Conservation (phyloP, 2,329 filamentous ascomycete genomes). For the Aspergillus phoenicis region DNA sequence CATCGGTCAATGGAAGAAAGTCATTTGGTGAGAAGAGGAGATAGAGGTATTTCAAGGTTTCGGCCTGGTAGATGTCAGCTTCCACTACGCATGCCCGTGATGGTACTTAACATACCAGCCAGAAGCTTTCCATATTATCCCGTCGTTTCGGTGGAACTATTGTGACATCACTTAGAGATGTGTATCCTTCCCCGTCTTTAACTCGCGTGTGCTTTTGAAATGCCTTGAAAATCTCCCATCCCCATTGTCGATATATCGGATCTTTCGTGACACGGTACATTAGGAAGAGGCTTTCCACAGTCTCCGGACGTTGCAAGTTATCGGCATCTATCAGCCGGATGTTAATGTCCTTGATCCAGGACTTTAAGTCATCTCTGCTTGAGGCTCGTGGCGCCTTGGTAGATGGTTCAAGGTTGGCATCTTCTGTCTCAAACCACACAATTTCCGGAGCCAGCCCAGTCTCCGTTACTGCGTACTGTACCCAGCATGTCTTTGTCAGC, state of each 20-base stretch:
- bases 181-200: slow-evolving; percentile 68
- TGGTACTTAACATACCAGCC: slow-evolving; percentile 61
- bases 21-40: slow-evolving; percentile 82
- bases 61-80: slow-evolving; percentile 47
- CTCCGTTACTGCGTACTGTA: slow-evolving; percentile 85
- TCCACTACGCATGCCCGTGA: too few species aligned
- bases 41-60: slow-evolving; percentile 95
- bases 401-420: slow-evolving; percentile 51
- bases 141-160: slow-evolving; percentile 65
- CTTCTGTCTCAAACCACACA: slow-evolving; percentile 75
- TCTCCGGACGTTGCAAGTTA: slow-evolving; percentile 91
- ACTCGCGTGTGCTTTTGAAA: slow-evolving; percentile 83
- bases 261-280: slow-evolving; percentile 97
- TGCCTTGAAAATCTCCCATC: slow-evolving; percentile 92
- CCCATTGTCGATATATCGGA: slow-evolving; percentile 83
- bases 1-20: slow-evolving; percentile 74
- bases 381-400: slow-evolving; percentile 14
- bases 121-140: slow-evolving; percentile 98
- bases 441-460: slow-evolving; percentile 90
- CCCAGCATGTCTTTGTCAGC: slow-evolving; percentile 93
- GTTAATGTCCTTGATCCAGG: slow-evolving; percentile 76
- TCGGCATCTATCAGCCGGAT: slow-evolving; percentile 76
- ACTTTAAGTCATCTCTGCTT: slow-evolving; percentile 22
- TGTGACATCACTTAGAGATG: slow-evolving; percentile 73
- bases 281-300: slow-evolving; percentile 87